Evolutionary conservation across 176 grass and related monocot species (phyloP).

Genomic region (Echinochloa phyllopogon): DNA sequence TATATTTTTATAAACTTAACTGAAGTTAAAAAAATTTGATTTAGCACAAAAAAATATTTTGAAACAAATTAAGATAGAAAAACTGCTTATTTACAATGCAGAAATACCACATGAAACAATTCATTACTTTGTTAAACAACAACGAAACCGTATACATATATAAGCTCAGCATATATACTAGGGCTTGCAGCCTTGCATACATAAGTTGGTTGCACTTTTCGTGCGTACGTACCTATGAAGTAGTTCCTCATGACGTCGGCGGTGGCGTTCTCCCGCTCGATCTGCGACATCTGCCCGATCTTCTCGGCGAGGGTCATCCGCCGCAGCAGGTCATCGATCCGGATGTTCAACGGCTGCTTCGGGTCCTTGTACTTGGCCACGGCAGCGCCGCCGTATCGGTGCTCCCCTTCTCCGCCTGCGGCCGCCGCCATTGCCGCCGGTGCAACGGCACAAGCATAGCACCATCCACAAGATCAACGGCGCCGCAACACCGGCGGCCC

Average conservation of each 20-base stretch:
- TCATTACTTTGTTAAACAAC: too few species aligned
- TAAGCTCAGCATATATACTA: too few species aligned
- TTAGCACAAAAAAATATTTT: too few species aligned
- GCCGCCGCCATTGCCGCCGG: neutral
- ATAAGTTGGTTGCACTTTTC: too few species aligned
- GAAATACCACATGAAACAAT: too few species aligned
- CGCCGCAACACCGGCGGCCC: neutral
- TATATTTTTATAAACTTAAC: too few species aligned
- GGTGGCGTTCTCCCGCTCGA: constrained; percentile 61
- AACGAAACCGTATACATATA: too few species aligned
- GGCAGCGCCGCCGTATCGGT: too few species aligned
- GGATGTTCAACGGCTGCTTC: constrained; percentile 39
- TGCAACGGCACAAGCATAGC: constrained; percentile 13
- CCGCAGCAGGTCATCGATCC: constrained; percentile 47
- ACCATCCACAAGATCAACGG: neutral
- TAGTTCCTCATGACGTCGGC: constrained; percentile 45
- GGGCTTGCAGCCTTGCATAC: too few species aligned
- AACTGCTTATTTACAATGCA: too few species aligned
- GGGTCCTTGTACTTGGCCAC: constrained; percentile 44
- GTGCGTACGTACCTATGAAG: constrained; percentile 40
- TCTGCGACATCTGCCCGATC: constrained; percentile 60
- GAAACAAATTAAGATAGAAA: too few species aligned
- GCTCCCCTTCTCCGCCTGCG: neutral
- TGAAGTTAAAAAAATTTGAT: too few species aligned
- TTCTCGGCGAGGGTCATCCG: constrained; percentile 65